Conservation (phyloP, 768 basidiomycete species). For the Tricholoma bakamatsutake region DNA sequence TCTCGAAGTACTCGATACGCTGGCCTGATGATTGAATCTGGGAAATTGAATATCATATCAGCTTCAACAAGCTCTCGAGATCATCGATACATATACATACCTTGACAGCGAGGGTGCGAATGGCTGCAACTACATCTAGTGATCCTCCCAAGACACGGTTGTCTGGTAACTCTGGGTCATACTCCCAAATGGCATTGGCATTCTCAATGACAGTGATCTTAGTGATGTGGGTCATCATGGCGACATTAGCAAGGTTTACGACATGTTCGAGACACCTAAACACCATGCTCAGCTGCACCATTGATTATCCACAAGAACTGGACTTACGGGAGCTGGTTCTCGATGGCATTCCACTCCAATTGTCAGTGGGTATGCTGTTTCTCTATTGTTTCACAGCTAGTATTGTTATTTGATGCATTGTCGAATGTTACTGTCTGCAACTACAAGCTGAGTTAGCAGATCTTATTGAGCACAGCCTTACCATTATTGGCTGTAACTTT, state of each 20-base stretch:
- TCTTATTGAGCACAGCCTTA: no score
- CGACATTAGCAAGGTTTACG: no score
- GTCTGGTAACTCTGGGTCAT: not conserved
- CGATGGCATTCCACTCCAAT: conserved; percentile 9
- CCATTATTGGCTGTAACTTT: no score
- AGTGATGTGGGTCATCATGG: no score
- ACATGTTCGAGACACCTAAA: no score
- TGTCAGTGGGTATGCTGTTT: conserved; percentile 2
- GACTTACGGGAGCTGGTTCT: conserved; percentile 16
- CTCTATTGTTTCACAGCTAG: conserved; percentile 6
- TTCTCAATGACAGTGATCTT: conserved; percentile 18
- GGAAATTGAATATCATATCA: conserved; percentile 8
- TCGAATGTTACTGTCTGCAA: conserved; percentile 15
- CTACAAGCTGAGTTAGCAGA: conserved; percentile 3
- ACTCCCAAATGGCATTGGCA: conserved; percentile 27
- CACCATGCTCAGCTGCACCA: no score
- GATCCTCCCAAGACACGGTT: conserved; percentile 22
- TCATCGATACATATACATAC: no score
- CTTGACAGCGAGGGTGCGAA: conserved; percentile 23
- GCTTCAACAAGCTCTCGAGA: no score
- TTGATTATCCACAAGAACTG: no score
- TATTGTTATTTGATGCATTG: conserved; percentile 20
- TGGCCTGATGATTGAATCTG: conserved; percentile 22
- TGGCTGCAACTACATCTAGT: conserved; percentile 24
- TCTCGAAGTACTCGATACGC: conserved; percentile 18